Evolutionary conservation across 345 rosid species (phyloP), one percentile per base, ranked within the genome.

Genomic region (Microthlaspi erraticum): DNA sequence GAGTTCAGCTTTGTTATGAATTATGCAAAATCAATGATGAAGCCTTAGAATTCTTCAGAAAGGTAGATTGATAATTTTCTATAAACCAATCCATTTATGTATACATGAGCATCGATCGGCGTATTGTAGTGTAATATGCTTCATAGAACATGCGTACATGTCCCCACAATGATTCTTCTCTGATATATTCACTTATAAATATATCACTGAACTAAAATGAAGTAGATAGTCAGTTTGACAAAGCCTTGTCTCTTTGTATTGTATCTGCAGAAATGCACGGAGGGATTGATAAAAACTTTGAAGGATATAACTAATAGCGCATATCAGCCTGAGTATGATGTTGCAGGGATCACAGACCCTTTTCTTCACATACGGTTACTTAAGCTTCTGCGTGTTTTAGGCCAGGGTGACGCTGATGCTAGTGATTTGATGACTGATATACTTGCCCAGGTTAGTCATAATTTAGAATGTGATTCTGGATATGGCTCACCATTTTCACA

Each of bases 351-450:
- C 71, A 74, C 96, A 41, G 99, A 95, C 70, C 99, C 99, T 60
- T 95, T 95, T 73, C 98, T 95, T 66, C 99, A 95, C 81, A 90
- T 95, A 76, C 85, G 96, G 79, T 80, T 95, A 84, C 99, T 95
- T 73, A 89, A 46, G 84, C 89, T 92, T 72, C 73, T 95, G 84
- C 88, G 88, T 58, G 81, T 84, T 36, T 71, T 95, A 83, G 99
- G 99, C 44, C 97, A 95, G 23, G 97, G 98, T 80, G 99, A 95
- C 74, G 84, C 87, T 17, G 97, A 88, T 80, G 88, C 96, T 56
- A 95, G 99, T 81, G 99, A 95, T 71, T 59, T 78, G 75, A 95
- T 95, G 99, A 95, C 91, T 77, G 99, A 95, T 82, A 90, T 95
- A 73, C 98, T 95, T 69, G 99, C 98, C 23, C 99, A 95, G 96